Evolutionary conservation across 805 yeast species (phyloP).

Genomic region (Metschnikowia colocasiae): DNA sequence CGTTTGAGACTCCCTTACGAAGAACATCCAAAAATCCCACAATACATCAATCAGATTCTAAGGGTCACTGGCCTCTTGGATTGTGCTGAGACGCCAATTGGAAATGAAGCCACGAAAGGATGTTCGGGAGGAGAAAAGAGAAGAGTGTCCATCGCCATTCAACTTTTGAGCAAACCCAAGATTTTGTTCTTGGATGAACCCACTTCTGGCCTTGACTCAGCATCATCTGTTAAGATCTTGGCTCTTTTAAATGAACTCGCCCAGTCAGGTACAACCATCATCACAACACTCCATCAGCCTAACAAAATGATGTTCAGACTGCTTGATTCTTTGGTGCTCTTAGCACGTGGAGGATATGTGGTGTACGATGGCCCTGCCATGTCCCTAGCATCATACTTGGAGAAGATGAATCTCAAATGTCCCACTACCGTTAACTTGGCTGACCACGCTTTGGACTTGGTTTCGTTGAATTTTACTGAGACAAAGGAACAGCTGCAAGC

Average conservation of each 20-base stretch:
- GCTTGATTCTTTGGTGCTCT: constrained; percentile 68
- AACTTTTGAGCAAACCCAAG: constrained; percentile 67
- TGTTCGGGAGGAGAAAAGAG: constrained; percentile 62
- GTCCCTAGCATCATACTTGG: constrained; percentile 47
- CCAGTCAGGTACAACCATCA: constrained; percentile 61
- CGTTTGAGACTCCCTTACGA: constrained; percentile 52
- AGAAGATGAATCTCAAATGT: constrained; percentile 47
- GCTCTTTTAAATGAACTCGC: constrained; percentile 57
- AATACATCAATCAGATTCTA: constrained; percentile 55
- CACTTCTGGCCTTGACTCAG: constrained; percentile 81
- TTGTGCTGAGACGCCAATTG: constrained; percentile 66
- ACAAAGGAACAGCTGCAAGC: constrained; percentile 18
- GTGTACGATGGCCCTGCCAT: constrained; percentile 60
- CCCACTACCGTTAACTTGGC: constrained; percentile 67
- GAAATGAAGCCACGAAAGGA: constrained; percentile 37
- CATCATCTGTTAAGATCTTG: constrained; percentile 68
- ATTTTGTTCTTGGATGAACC: constrained; percentile 80
- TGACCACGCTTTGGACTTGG: constrained; percentile 67
- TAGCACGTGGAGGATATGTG: constrained; percentile 70
- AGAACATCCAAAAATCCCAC: constrained; percentile 38
- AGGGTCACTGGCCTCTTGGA: constrained; percentile 65
- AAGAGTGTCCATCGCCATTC: constrained; percentile 78
- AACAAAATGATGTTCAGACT: constrained; percentile 57
- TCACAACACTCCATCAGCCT: constrained; percentile 82
- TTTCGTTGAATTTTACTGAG: constrained; percentile 44